Base-by-base conservation (phyloP, 2,329 filamentous ascomycete species). In the Pseudocercospora fuligena region DNA sequence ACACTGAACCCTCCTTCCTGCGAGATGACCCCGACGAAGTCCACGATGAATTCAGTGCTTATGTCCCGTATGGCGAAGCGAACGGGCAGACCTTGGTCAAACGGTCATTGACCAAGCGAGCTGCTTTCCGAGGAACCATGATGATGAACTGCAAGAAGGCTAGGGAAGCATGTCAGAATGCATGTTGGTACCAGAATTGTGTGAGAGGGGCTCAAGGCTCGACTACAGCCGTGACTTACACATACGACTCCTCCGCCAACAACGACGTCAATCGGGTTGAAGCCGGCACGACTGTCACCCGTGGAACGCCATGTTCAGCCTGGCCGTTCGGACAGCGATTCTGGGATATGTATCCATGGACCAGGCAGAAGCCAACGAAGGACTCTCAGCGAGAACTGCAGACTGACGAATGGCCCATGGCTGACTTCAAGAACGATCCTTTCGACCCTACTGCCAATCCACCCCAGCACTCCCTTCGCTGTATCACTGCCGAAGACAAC, bases 171-270 rank as follows among this genome's bases (percentile, higher is more conserved):
- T 66, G 64, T 31, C 59, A 62, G 31, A 66, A 66, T 43, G 64
- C 64, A 21, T 66, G 64, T 40, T 66, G 64, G 64, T 66, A 63
- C 54, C 64, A 66, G 54, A 66, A 66, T 29, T 66, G 64, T 27
- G 51, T 66, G 40, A 51, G 33, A 31, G 49, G 49, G 19, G 63
- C 58, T n/a, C 40, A 61, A 31, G 63, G 59, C 23, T 47, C 33
- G 19, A 43, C 33, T 16, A 66, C 64, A n/a, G 36, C 36, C n/a
- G 60, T 63, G 16, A 59, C 40, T 6, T 66, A 66, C 60, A 58
- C 49, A 14, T 58, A 62, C 60, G 60, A 49, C 29, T 36, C 29
- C 23, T 21, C 46, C n/a, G 19, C 51, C 51, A 61, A 47, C 27
- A 58, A 66, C 60, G 53, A 43, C 11, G 25, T 43, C 16, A 66